Base-by-base conservation (phyloP, 2,329 filamentous ascomycete genomes). In the Arthroderma sp. region DNA sequence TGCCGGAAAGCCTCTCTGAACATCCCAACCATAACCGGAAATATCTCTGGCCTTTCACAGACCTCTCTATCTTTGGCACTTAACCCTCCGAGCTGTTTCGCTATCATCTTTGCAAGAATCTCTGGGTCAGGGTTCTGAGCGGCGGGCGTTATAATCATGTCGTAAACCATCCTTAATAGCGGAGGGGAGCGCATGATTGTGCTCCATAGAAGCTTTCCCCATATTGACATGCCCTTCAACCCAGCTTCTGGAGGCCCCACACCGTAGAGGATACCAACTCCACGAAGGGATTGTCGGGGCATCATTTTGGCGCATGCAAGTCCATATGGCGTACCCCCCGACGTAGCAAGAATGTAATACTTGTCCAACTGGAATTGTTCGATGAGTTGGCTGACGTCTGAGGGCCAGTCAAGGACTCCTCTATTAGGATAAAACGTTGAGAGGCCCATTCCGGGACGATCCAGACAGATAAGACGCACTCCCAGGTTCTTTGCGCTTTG, bases 301-400 rank as follows among this genome's bases (percentile, higher is more conserved):
- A 72, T 51, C 3, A 50, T 47, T 36, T 61, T 57, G 8, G 69
- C 61, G 50, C 69, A 74, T 22, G 69, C 70, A 7, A 73, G 53
- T 1, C 64, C 63, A 50, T 69, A 73, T 1, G 70, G 68, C 1
- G 67, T 66, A 15, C 71, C 71, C 5, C 69, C 70, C 0, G 66
- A 70, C 4, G 63, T 55, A 1, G 68, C 69, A 4, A 73, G 48
- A 22, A 73, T 56, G 10, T 62, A 60, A 53, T 69, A 74, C 4
- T 57, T 50, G 4, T 56, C 45, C 10, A 72, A 48, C 4, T 61
- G 55, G 6, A 72, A 58, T 46, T 68, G 59, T 2, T 62, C 50
- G 4, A 63, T 60, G 5, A 74, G 59, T 1, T 55, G 54, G 10
- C 63, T 48, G 3, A 73, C 52, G 44, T 74, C 69, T 9, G 58